Base-by-base conservation (phyloP, 176 grass and related monocot species). In the Puccinellia tenuiflora region DNA sequence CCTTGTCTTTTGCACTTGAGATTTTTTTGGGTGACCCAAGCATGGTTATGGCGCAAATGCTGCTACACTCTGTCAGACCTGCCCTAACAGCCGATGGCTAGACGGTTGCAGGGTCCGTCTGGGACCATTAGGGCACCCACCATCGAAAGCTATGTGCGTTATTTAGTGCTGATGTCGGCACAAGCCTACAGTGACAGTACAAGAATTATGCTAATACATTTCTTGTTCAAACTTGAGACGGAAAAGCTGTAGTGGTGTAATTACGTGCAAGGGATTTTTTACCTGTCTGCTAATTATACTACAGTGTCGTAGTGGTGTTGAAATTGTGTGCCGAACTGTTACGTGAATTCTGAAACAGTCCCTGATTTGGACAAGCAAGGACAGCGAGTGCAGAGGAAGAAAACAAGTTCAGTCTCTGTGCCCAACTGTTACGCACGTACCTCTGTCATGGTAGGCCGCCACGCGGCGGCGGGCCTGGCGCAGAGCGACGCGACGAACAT, bases 391-490 rank as follows among this genome's bases (percentile, higher is more conserved):
- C 29, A 51, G 64, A 5, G 35, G 51, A 42, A 18, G 30, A 29
- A 29, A 16, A 10, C 9, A 48, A 30, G 8, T 56, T 14, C 40
- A 15, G 38, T 35, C 45, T 28, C 5, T 45, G 11, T 30, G 20
- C 28, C 68, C 8, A 2, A 17, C 6, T 8, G 59, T 26, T 4
- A 16, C 12, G 3, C 28, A 66, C 22, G 75, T 88, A 97, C 95
- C 95, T 97, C 88, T 20, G 88, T 94, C 95, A 97, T 97, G 71
- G 95, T 91, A 61, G 95, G 95, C 12, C 95, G 90, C 92, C 84
- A 89, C 55, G 65, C 85, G 2, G 95, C 86, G 1, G 86, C 83
- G 30, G 95, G 42, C 60, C 90, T 85, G 55, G 94, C 80, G 86
- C 95, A 97, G 50, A 97, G 84, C 54, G 95, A 94, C 25, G 95